These are phyloP conservation scores for Mycena olivaceomarginata DNA, from an alignment of 768 basidiomycete species.

Conservation along the genomic window DNA sequence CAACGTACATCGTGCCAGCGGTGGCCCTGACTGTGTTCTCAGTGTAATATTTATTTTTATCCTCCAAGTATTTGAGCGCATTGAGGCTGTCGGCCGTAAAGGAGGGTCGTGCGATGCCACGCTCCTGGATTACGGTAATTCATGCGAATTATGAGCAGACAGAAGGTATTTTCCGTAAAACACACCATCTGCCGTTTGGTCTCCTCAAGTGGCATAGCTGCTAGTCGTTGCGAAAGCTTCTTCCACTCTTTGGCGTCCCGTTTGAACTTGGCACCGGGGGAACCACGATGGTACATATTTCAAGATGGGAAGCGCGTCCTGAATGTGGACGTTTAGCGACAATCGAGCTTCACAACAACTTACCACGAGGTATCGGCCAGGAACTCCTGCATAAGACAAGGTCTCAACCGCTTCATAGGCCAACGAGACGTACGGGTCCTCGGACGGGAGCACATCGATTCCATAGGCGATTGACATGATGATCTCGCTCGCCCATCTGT, in stretches of 20 bases:
- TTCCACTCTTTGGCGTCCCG: constrained; percentile 15
- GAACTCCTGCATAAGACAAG: constrained; percentile 49
- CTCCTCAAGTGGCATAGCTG: constrained; percentile 19
- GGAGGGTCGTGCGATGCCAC: constrained; percentile 5
- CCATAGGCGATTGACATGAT: constrained; percentile 56
- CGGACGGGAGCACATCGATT: constrained; percentile 48
- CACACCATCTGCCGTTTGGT: constrained; percentile 23
- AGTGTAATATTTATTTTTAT: constrained; percentile 3
- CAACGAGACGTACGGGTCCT: constrained; percentile 55
- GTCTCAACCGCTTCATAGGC: constrained; percentile 51
- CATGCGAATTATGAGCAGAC: background rate
- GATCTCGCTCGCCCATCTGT: constrained; percentile 49
- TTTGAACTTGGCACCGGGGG: constrained; percentile 18
- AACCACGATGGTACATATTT: constrained; percentile 28
- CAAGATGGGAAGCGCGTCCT: constrained; percentile 22
- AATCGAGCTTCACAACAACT: constrained; percentile 5
- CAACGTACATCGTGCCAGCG: constrained; percentile 20
- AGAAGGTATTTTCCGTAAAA: no score
- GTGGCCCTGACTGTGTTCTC: constrained; percentile 2
- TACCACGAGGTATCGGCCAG: constrained; percentile 56
- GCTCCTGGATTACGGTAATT: background rate
- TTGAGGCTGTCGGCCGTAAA: constrained; percentile 9
- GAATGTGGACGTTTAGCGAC: background rate
- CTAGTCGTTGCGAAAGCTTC: background rate
- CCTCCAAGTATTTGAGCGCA: background rate